Conservation (phyloP, 2,329 filamentous ascomycete genomes). For the Coniosporium tulheliwenetii region DNA sequence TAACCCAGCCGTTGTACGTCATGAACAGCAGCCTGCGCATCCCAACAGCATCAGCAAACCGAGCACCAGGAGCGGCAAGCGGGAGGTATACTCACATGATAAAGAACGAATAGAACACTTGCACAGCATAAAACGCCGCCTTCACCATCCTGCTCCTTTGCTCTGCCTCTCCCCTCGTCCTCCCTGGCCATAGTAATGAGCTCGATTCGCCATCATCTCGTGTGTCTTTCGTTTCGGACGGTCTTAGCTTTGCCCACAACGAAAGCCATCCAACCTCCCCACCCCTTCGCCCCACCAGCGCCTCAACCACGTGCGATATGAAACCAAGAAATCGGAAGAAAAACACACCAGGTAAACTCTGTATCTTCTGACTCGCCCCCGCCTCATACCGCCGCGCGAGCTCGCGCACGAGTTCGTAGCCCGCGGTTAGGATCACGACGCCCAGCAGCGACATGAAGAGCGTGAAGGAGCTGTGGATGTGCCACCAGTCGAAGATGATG, state of each 20-base stretch:
- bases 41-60: no score
- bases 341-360: conserved; percentile 18
- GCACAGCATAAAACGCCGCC: conserved; percentile 70
- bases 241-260: no score
- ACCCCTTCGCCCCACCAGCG: conserved; percentile 11
- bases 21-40: conserved; percentile 81
- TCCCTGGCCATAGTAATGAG: conserved; percentile 65
- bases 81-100: conserved; percentile 66
- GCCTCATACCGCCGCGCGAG: conserved; percentile 61
- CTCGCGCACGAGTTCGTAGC: conserved; percentile 80
- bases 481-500: conserved; percentile 90
- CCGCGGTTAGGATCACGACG: conserved; percentile 71
- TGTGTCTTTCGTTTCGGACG: no score
- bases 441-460: conserved; percentile 71
- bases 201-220: conserved; percentile 30
- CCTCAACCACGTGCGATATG: conserved; percentile 7
- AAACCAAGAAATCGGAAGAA: conserved; percentile 1
- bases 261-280: neutral
- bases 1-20: conserved; percentile 99
- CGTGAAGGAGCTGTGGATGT: conserved; percentile 55
- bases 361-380: conserved; percentile 33
- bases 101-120: conserved; percentile 98
- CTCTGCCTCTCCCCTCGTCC: conserved; percentile 44
- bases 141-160: conserved; percentile 63
- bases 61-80: neutral